Evolutionary conservation across 2,329 filamentous ascomycete species (phyloP), one percentile per base, ranked within the genome.

Genomic region (Eutypella sp.): DNA sequence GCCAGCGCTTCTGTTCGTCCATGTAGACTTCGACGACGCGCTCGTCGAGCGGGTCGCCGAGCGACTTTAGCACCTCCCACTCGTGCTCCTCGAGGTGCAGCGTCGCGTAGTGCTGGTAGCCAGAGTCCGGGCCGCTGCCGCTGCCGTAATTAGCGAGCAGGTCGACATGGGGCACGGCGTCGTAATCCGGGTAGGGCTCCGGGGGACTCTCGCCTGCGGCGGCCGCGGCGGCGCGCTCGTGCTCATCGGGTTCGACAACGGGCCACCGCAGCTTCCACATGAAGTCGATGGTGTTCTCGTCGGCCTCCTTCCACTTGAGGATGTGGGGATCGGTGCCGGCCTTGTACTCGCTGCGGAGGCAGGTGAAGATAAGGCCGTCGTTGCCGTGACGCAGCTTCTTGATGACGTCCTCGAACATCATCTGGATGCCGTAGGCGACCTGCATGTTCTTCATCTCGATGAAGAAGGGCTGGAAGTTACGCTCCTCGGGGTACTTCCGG

Each of bases 331-430:
- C 93, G 11, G 93, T 99, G 55, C 93, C 93, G 54, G 87, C 85
- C 57, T 85, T 84, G 71, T 99, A 99, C 9, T 85, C 78, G 16
- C 88, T 89, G 57, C 82, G 85, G 52, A 88, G 83, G 69, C 92
- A 96, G n/a, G 93, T 97, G 68, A 97, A 99, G 61, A 99, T 96
- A 40, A 99, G 78, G 5, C 93, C 93, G 64, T 99, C 93, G 65
- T 96, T 97, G 51, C 92, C 91, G 63, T 99, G 93, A 55, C 84
- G 85, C 29, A 99, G 78, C 36, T 76, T 82, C 1, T 90, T 91
- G 23, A 97, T 81, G 38, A 95, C 81, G 47, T 91, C 78, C 55
- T 84, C 81, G 72, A 99, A 96, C 85, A 97, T 95, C 79, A 87
- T 87, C 61, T 89, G 84, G 49, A 95, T 83, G 40, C 84, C 89